These are phyloP conservation scores for Babesia microti DNA, from an alignment of 169 alveolate species.

Conservation along the genomic window DNA sequence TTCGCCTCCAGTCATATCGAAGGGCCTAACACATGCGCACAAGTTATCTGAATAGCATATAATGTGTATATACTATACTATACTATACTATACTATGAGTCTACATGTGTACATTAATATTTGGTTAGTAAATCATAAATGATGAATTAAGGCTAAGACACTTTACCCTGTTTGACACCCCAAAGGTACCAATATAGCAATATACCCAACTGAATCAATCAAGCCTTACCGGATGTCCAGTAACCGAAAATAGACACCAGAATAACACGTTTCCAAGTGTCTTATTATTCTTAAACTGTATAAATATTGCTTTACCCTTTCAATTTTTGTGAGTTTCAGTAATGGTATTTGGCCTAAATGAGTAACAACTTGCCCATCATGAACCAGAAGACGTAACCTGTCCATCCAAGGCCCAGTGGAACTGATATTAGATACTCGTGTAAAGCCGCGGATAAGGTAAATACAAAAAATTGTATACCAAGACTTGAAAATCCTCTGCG, in stretches of 20 bases:
- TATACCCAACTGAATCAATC: conserved; percentile 28
- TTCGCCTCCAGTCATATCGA: no score
- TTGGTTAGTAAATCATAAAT: conserved; percentile 5
- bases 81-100: background rate
- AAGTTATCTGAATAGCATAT: no score
- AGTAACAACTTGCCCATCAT: conserved; percentile 24
- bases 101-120: background rate
- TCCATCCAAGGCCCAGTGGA: conserved; percentile 80
- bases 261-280: conserved; percentile 78
- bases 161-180: conserved; percentile 48
- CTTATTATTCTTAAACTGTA: conserved; percentile 60
- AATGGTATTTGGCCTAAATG: conserved; percentile 56
- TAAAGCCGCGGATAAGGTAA: conserved; percentile 73
- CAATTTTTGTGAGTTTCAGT: conserved; percentile 45
- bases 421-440: conserved; percentile 78
- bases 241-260: conserved; percentile 83
- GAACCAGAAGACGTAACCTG: conserved; percentile 73
- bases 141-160: conserved; percentile 1
- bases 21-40: no score
- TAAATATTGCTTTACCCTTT: conserved; percentile 30
- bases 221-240: conserved; percentile 84
- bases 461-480: conserved; percentile 58
- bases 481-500: conserved; percentile 65
- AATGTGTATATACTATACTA: no score
- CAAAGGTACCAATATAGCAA: conserved; percentile 51